Conservation (phyloP, 2,329 filamentous ascomycete genomes). For the Colletotrichum sp. region DNA sequence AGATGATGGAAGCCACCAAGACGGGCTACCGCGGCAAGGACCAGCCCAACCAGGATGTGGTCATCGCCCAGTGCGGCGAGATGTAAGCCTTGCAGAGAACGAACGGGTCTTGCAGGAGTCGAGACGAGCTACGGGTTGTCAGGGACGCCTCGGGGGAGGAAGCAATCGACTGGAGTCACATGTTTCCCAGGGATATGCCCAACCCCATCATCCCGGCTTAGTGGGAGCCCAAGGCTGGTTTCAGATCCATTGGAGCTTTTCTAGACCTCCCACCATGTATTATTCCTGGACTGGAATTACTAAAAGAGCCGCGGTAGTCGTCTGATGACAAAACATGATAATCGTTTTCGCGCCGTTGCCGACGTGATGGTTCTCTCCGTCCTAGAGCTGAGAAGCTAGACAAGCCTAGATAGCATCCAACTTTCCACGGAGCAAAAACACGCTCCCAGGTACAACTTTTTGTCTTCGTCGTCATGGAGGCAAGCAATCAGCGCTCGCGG, state of each 20-base stretch:
- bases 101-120: not conserved
- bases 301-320: not conserved
- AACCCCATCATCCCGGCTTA: not conserved
- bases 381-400: not conserved
- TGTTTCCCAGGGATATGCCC: not conserved
- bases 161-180: not conserved
- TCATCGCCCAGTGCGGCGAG: constrained; percentile 88
- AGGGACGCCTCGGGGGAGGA: not conserved
- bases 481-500: not conserved
- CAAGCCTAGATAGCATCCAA: not conserved
- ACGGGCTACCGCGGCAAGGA: constrained; percentile 77
- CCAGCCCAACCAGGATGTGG: constrained; percentile 83
- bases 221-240: not conserved
- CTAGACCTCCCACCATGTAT: not conserved
- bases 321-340: not conserved
- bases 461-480: not conserved
- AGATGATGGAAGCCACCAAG: constrained; percentile 90
- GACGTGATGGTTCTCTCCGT: not conserved
- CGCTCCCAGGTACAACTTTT: not conserved
- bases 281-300: not conserved
- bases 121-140: not conserved
- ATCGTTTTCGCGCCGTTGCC: not conserved
- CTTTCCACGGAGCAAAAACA: not conserved
- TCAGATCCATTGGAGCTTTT: not conserved
- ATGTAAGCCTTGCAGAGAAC: constrained; percentile 63